Evolutionary conservation across 2,329 filamentous ascomycete genomes (phyloP).

Genomic region (Ascochyta rabiei): DNA sequence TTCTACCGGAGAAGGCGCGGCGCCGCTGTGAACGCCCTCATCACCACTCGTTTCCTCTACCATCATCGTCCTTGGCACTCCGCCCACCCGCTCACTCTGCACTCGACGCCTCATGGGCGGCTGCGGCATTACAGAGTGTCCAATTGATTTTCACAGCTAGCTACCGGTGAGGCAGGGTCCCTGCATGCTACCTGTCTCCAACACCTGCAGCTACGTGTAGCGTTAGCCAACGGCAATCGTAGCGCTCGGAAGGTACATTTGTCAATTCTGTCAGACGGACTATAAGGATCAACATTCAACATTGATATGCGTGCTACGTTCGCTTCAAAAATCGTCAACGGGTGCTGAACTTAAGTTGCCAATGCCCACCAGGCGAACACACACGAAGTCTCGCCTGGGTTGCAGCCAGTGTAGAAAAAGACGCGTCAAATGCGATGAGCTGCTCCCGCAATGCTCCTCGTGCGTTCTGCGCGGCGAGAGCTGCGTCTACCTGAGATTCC

Average conservation of each 20-base stretch:
- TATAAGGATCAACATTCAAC: neutral
- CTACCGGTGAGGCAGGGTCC: neutral
- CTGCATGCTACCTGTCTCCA: neutral
- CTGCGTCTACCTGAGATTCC: slow-evolving; percentile 14
- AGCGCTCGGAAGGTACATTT: neutral
- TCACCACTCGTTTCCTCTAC: neutral
- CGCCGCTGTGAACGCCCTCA: neutral
- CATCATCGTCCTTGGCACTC: slow-evolving; percentile 2
- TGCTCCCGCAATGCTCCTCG: slow-evolving; percentile 10
- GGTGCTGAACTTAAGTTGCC: neutral
- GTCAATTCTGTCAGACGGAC: neutral
- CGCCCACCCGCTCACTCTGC: neutral
- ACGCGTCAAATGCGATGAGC: slow-evolving; percentile 23
- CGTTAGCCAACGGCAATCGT: neutral
- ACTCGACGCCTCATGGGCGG: neutral
- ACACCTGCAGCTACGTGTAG: neutral
- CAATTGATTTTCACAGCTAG: neutral
- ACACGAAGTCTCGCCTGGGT: slow-evolving; percentile 21
- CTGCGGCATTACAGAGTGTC: neutral
- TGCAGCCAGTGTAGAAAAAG: slow-evolving; percentile 21
- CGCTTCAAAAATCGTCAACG: neutral
- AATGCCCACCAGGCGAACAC: slow-evolving; percentile 18
- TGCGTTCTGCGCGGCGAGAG: slow-evolving; percentile 13
- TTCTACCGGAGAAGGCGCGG: neutral
- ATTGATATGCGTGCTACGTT: neutral